Evolutionary conservation across 352 stramenopile genomes (phyloP).

Genomic region (Stramenopiles sp.): DNA sequence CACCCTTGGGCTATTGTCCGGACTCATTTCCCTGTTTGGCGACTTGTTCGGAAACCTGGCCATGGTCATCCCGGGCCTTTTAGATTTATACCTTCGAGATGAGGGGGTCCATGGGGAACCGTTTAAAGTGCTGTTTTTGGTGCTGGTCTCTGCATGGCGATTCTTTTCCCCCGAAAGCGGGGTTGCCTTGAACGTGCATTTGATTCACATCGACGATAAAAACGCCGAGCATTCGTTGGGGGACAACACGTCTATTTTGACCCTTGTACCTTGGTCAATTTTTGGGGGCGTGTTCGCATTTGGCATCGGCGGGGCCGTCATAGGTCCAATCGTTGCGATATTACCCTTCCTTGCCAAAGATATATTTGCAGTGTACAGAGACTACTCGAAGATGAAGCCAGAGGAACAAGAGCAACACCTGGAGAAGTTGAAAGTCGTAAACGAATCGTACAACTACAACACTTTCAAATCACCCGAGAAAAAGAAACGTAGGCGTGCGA

Average conservation of each 20-base stretch:
- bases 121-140: neutral
- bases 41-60: neutral
- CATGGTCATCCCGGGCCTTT: neutral
- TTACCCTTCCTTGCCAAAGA: neutral
- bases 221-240: too few relatives aligned
- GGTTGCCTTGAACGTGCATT: neutral
- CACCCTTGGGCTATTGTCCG: neutral
- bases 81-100: neutral
- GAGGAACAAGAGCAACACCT: too few relatives aligned
- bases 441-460: too few relatives aligned
- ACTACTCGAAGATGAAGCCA: too few relatives aligned
- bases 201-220: neutral
- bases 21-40: neutral
- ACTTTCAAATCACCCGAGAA: too few relatives aligned
- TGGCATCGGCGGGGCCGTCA: neutral
- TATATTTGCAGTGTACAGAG: too few relatives aligned
- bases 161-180: neutral
- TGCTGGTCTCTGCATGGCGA: neutral
- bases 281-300: neutral
- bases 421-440: too few relatives aligned
- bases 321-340: neutral
- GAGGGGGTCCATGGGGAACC: neutral
- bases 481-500: too few relatives aligned
- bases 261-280: constrained; percentile 2
- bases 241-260: neutral